Base-by-base conservation (phyloP, 345 rosid genomes). In the Toxicodendron radicans region DNA sequence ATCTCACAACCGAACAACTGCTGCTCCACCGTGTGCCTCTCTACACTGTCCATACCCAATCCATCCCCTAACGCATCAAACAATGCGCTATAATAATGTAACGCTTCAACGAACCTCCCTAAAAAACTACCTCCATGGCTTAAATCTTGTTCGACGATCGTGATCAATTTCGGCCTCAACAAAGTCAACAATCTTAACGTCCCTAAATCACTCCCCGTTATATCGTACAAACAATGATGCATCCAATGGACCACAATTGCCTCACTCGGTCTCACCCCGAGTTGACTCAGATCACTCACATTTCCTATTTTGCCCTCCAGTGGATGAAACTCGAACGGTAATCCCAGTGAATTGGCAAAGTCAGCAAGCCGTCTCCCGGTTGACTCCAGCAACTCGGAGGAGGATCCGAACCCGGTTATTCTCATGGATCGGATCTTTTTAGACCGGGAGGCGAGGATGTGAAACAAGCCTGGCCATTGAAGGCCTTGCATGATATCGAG, bases 401-500 rank as follows among this genome's bases (percentile, higher is more conserved):
- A 94, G 10, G 91, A 82, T 0, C 98, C 98, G 72, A 94, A 94
- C 48, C 98, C 97, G 75, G 97, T 94, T 43, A 94, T 83, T 48
- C 95, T 83, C 74, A 94, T 63, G 7, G 98, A 92, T 8, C 90
- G 92, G 75, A 88, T 82, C 81, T 92, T 94, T 43, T 82, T 84
- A 10, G 95, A 75, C 74, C 98, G 82, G 9, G 97, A 91, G 16
- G 97, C 95, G 71, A 95, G 95, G 76, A 95, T 95, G 90, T 95
- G 95, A 84, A 95, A 95, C 74, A 95, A 69, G 17, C 95, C 99
- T 5, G 99, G 99, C 99, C 99, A 95, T 79, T 95, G 99, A 72
- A 95, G 99, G 17, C 99, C 99, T 65, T 95, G 99, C 97, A 95
- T 95, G 46, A 95, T 88, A 70, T 95, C 99, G 38, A 95, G 86